Base-by-base conservation (phyloP, 352 stramenopile species). In the Phytophthora vignae region DNA sequence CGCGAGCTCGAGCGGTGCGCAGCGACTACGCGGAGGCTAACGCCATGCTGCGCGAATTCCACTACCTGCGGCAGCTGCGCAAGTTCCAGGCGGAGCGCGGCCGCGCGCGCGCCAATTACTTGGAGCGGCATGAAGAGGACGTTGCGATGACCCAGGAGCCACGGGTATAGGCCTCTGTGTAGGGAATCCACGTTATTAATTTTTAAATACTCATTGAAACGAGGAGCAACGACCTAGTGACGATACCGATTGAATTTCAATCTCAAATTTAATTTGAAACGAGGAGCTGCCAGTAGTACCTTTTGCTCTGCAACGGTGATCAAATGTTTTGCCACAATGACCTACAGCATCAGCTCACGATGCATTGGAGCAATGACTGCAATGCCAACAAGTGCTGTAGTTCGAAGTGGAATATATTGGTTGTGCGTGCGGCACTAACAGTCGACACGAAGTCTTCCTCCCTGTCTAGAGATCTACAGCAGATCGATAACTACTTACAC, bases 51-150 rank as follows among this genome's bases (percentile, higher is more conserved):
- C 72, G 83, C 36, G 83, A 95, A 68, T 87, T 90, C 46, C 88
- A 95, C 61, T 93, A 88, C 62, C 55, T 93, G 61, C 88, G 88
- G 8, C 88, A 95, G 60, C 62, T 92, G 60, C 84, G 88, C 50
- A 85, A 82, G 61, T 94, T 92, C 64, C 87, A 94, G 66, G 81
- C 84, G 2, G 84, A 92, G 67, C 76, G 78, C n/a, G 66, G 73
- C n/a, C 68, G 72, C 27, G 74, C 27, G 74, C 82, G 81, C 14
- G 72, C 81, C 42, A 84, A 64, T 38, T 87, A 84, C 67, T 67
- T 88, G 17, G 77, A 42, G 36, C 36, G 10, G 36, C 36, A 42
- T 33, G 38, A 12, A 10, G 38, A 44, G 11, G 38, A 44, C 2
- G 38, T 17, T 10, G 5, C 38, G 38, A 44, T 12, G 38, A 4